Evolutionary conservation across 164 flowering plant species (phyloP), one percentile per base, ranked within the genome.

Genomic region (Tetracentron sinense): DNA sequence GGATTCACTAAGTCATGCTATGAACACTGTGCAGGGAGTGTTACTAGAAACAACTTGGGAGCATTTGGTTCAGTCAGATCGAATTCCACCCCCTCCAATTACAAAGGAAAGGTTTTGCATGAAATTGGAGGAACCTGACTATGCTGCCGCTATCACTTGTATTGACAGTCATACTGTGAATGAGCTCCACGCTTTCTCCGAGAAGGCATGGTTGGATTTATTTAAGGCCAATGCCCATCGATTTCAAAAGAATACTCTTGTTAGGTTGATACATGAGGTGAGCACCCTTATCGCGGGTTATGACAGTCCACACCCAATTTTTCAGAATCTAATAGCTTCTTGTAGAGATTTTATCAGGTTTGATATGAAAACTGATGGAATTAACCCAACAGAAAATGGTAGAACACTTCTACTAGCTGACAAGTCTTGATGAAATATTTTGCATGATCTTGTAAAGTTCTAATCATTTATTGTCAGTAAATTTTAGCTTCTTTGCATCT

Each of bases 1-100:
- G 46, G 63, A 49, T 42, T 15, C 17, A 50, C 61, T 64, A 62
- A 65, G 23, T 25, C 19, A 3, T 51, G 28, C 21, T 44, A 7
- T 56, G 56, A 63, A 48, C 54, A 44, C 47, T 66, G 44, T 70
- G 19, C 79, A 90, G 97, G 83, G 57, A n/a, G 83, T 81, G 49
- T 58, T 76, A 14, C 53, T 90, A 76, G 96, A 90, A 44, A 72
- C 63, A 62, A 84, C 97, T 16, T 93, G 92, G 93, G 72, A 77
- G 56, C 84, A 86, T 70, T 69, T 90, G 78, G 70, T 71, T 30
- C 71, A 46, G 48, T 66, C 72, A 21, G 78, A 72, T 61, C 80
- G 82, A 29, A 46, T 44, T 31, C 82, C 79, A 42, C 96, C 96
- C 5, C 63, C 79, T 22, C 61, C 81, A 38, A 87, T 93, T 35